Base-by-base conservation (phyloP, 345 rosid genomes). In the Dipteronia dyeriana region DNA sequence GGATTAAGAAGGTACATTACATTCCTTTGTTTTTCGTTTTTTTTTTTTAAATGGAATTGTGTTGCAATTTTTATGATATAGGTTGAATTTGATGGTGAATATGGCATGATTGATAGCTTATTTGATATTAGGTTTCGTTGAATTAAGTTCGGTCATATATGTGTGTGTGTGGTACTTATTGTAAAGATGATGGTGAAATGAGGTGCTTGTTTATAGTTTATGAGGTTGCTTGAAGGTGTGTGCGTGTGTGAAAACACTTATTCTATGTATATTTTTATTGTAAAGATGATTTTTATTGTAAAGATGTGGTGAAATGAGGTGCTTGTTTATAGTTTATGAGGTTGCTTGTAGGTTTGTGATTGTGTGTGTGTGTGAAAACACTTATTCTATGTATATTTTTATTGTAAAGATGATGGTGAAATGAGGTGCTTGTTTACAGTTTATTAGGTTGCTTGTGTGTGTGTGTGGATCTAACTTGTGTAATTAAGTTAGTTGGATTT, bases 1-100 rank as follows among this genome's bases (percentile, higher is more conserved):
- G 82, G 84, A 85, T 96, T 84, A 83, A 84, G 71, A 96, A 94
- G 97, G 99, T 94, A 71, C 69, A 80, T 49, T 64, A 69, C 69
- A 80, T 49, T 64, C 64, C 10, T 20, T 7, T 17, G 29, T 59
- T 59, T n/a, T n/a, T 56, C 6, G 19, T 20, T 53, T n/a, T 9
- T 56, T 56, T 14, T 56, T 56, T n/a, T n/a, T n/a, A n/a, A 53
- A 51, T 70, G 62, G 13, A 49, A 7, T 45, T 45, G 11, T 8
- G 39, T 39, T 47, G 10, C 47, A 14, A 68, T 68, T 68, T 68
- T 34, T 68, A 22, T 22, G 38, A 56, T 43, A 3, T 7, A 23
- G 25, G 22, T 47, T 69, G 72, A 68, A 68, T 68, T 68, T 68
- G 12, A 22, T 1, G 13, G 2, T 20, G 34, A 47, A 22, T 14